phyloP scores from a whole-genome alignment of 129 eudicot genomes.

The Centella asiatica region DNA sequence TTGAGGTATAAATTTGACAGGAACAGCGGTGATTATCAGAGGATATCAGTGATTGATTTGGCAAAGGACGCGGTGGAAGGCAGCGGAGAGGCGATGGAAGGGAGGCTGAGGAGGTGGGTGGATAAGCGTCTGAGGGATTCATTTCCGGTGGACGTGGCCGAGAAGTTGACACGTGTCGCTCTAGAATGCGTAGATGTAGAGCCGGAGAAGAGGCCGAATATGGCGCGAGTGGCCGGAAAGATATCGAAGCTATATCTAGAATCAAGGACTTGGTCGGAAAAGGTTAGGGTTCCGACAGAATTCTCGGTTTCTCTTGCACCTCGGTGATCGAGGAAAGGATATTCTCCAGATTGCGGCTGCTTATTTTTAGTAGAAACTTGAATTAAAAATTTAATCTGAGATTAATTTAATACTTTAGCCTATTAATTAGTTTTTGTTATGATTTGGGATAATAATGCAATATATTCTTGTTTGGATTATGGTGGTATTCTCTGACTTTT shows the following conservation, averaged over 20 bases:
- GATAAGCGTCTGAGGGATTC: constrained; percentile 79
- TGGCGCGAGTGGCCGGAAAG: constrained; percentile 80
- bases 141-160: constrained; percentile 76
- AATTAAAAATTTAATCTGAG: no score
- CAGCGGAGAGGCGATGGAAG: constrained; percentile 34
- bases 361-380: no score
- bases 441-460: no score
- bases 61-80: constrained; percentile 51
- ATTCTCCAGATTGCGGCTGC: no score
- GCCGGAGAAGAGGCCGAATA: constrained; percentile 67
- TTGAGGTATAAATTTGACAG: constrained; percentile 42
- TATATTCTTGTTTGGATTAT: no score
- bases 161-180: constrained; percentile 62
- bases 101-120: constrained; percentile 75
- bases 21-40: constrained; percentile 28
- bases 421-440: no score
- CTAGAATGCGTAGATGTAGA: constrained; percentile 64
- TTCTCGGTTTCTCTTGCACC: constrained; percentile 66
- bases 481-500: no score
- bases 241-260: constrained; percentile 69
- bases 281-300: constrained; percentile 46
- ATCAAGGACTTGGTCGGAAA: constrained; percentile 67
- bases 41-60: constrained; percentile 37
- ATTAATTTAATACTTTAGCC: no score
- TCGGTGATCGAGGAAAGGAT: constrained; percentile 31